These are phyloP conservation scores for Colletotrichum sansevieriae DNA, from an alignment of 2,329 filamentous ascomycete genomes.

Conservation along the genomic window DNA sequence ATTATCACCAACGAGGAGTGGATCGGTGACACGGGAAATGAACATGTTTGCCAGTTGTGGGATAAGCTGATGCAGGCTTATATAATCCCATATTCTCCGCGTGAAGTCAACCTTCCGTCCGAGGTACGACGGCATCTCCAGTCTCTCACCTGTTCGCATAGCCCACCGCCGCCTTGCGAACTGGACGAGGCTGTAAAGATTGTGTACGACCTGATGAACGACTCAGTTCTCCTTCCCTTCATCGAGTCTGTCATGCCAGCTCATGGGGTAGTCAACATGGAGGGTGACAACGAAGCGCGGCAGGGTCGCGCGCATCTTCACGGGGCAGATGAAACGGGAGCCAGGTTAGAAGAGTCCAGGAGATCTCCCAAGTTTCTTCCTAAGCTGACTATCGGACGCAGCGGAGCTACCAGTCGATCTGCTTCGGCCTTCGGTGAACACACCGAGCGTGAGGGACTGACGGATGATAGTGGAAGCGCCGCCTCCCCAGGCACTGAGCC, in stretches of 20 bases:
- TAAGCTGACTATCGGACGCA: slow-evolving; percentile 56
- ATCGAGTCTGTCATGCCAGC: slow-evolving; percentile 73
- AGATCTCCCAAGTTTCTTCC: slow-evolving; percentile 63
- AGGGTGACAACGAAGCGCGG: slow-evolving; percentile 55
- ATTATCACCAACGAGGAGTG: slow-evolving; percentile 57
- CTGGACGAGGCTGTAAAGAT: slow-evolving; percentile 88
- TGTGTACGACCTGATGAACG: slow-evolving; percentile 97
- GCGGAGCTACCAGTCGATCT: slow-evolving; percentile 55
- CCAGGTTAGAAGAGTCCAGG: slow-evolving; percentile 53
- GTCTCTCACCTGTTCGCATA: slow-evolving; percentile 66
- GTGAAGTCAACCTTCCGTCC: slow-evolving; percentile 91
- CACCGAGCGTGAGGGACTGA: slow-evolving; percentile 64
- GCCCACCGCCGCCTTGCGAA: slow-evolving; percentile 79
- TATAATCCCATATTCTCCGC: slow-evolving; percentile 84
- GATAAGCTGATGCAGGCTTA: slow-evolving; percentile 90
- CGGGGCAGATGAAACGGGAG: slow-evolving; percentile 52
- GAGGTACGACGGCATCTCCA: slow-evolving; percentile 87
- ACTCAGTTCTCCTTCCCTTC: slow-evolving; percentile 93
- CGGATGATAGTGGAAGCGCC: slow-evolving; percentile 76
- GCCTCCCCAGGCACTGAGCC: slow-evolving; percentile 70
- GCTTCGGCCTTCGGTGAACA: slow-evolving; percentile 61
- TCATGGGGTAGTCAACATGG: slow-evolving; percentile 51
- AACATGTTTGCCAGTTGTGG: slow-evolving; percentile 86
- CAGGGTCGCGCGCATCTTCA: slow-evolving; percentile 56
- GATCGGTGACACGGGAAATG: slow-evolving; percentile 58